These are phyloP conservation scores for Trypanosoma theileri DNA, from an alignment of 208 protist genomes.

Conservation along the genomic window DNA sequence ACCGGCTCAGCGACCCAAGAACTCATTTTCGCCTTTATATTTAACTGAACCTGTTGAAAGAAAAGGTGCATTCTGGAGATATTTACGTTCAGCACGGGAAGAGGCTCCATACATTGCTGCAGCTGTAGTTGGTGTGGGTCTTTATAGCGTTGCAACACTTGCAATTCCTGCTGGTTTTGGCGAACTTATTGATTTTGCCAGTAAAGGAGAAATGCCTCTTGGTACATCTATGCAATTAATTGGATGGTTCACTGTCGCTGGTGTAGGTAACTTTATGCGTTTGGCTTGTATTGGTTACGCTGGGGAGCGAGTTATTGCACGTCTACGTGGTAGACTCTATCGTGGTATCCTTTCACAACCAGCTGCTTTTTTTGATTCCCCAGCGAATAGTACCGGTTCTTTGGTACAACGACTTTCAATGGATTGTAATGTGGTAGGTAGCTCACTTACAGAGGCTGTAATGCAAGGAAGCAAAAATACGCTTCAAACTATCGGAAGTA, in stretches of 20 bases:
- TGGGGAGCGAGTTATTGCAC: slow-evolving; percentile 73
- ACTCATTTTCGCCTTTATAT: slow-evolving; percentile 48
- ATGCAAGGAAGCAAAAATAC: slow-evolving; percentile 83
- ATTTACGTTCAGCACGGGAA: slow-evolving; percentile 43
- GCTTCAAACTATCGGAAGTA: slow-evolving; percentile 73
- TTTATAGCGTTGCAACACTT: slow-evolving; percentile 82
- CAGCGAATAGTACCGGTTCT: slow-evolving; percentile 74
- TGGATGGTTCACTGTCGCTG: slow-evolving; percentile 67
- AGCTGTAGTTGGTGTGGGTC: slow-evolving; percentile 59
- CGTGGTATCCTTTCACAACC: slow-evolving; percentile 62
- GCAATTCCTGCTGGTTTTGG: slow-evolving; percentile 84
- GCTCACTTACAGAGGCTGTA: slow-evolving; percentile 78
- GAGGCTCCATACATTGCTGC: slow-evolving; percentile 62
- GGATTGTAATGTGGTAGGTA: slow-evolving; percentile 87
- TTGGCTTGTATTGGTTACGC: slow-evolving; percentile 75
- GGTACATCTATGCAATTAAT: slow-evolving; percentile 79
- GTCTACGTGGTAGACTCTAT: slow-evolving; percentile 70
- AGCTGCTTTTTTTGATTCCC: slow-evolving; percentile 75
- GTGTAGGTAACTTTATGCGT: slow-evolving; percentile 68
- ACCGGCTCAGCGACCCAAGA: slow-evolving; percentile 65
- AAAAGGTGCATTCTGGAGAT: slow-evolving; percentile 69
- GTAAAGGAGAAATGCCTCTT: slow-evolving; percentile 75
- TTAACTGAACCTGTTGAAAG: slow-evolving; percentile 55
- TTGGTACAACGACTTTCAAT: slow-evolving; percentile 83
- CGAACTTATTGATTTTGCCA: slow-evolving; percentile 79